phyloP scores from a whole-genome alignment of 108 stramenopile genomes.

The Discostella pseudostelligera region DNA sequence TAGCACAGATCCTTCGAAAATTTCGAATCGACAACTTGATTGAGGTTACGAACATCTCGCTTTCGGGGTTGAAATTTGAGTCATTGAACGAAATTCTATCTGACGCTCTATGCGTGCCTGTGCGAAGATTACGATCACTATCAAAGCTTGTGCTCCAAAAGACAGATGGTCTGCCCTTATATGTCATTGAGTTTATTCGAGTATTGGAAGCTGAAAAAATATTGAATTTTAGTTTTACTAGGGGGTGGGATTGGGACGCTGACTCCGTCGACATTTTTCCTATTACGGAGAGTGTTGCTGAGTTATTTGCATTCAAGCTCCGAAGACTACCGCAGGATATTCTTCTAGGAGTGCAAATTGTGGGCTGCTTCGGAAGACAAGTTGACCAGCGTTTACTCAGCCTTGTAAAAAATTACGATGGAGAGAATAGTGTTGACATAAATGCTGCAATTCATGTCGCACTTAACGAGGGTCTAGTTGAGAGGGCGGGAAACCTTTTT shows the following conservation, averaged over 20 bases:
- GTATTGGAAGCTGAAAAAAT: neutral
- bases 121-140: constrained; percentile 1
- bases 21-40: constrained; percentile 1
- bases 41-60: constrained; percentile 13
- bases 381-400: constrained; percentile 7
- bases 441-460: constrained; percentile 1
- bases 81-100: constrained; percentile 14
- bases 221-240: constrained; percentile 1
- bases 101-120: constrained; percentile 12
- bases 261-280: constrained; percentile 4
- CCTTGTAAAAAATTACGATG: constrained; percentile 9
- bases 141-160: constrained; percentile 13
- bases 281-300: constrained; percentile 12
- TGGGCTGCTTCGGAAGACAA: constrained; percentile 11
- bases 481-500: neutral
- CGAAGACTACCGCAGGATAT: constrained; percentile 4
- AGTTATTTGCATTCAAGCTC: constrained; percentile 12
- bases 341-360: constrained; percentile 7
- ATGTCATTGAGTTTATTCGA: constrained; percentile 13
- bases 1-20: constrained; percentile 7
- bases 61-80: neutral
- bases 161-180: constrained; percentile 5
- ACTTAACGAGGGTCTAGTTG: constrained; percentile 1
- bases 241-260: constrained; percentile 17
- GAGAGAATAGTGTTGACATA: constrained; percentile 11